phyloP scores from a whole-genome alignment of 2,329 filamentous ascomycete genomes.

The Pseudogymnoascus destructans region DNA sequence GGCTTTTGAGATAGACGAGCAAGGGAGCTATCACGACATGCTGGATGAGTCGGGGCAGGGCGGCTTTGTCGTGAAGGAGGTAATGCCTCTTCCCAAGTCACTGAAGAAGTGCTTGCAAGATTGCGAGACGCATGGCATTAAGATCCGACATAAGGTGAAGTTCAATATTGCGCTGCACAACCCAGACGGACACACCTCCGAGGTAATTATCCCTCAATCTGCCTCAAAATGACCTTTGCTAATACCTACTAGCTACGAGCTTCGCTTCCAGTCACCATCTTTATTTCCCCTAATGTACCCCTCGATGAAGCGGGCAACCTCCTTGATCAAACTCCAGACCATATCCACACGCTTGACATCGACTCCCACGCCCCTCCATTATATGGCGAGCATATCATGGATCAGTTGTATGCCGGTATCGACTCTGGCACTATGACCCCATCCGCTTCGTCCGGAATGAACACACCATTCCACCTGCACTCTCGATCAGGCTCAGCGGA shows the following conservation, averaged over 20 bases:
- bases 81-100: constrained; percentile 62
- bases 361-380: constrained; percentile 69
- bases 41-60: constrained; percentile 55
- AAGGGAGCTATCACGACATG: constrained; percentile 55
- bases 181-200: constrained; percentile 86
- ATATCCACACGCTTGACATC: constrained; percentile 35
- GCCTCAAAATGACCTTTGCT: constrained; percentile 2
- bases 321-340: constrained; percentile 43
- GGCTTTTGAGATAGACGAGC: constrained; percentile 40
- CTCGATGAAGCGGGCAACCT: constrained; percentile 80
- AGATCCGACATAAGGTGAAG: constrained; percentile 84
- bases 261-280: constrained; percentile 80
- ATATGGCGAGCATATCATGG: constrained; percentile 80
- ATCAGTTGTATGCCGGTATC: constrained; percentile 80
- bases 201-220: constrained; percentile 39
- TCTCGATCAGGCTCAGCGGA: constrained; percentile 69
- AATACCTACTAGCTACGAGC: constrained; percentile 53
- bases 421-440: constrained; percentile 77
- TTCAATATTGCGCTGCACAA: constrained; percentile 85
- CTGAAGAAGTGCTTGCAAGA: constrained; percentile 80
- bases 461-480: constrained; percentile 62
- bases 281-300: constrained; percentile 87
- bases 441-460: constrained; percentile 53
- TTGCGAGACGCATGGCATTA: constrained; percentile 77
- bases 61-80: constrained; percentile 48